Evolutionary conservation across 2,329 filamentous ascomycete genomes (phyloP).

Genomic region (Fusarium haematococcum): DNA sequence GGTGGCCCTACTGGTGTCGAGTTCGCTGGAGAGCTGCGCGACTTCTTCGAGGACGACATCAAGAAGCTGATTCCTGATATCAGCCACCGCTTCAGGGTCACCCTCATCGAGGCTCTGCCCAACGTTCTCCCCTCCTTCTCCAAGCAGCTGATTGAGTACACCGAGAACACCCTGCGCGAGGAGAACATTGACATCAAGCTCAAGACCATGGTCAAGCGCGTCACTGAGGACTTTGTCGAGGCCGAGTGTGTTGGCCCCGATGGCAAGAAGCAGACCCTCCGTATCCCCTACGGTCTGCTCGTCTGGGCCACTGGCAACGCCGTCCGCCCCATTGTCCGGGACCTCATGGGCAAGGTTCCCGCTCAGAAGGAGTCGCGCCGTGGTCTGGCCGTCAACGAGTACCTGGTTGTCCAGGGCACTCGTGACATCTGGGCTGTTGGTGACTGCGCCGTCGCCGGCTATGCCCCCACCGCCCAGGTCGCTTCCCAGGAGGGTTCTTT

Average conservation of each 20-base stretch:
- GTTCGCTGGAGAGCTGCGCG: constrained; percentile 97
- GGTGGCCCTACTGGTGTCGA: constrained; percentile 97
- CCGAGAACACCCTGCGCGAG: constrained; percentile 98
- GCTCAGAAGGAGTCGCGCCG: constrained; percentile 96
- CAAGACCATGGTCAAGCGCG: constrained; percentile 99
- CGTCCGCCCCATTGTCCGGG: constrained; percentile 86
- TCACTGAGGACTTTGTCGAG: constrained; percentile 92
- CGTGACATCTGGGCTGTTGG: constrained; percentile 98
- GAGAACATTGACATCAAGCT: constrained; percentile 97
- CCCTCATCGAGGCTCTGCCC: constrained; percentile 94
- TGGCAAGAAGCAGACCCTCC: constrained; percentile 83
- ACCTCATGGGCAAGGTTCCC: constrained; percentile 91
- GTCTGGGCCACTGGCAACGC: constrained; percentile 99
- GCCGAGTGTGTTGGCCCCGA: constrained; percentile 85
- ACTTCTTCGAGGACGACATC: constrained; percentile 98
- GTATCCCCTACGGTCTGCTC: constrained; percentile 92
- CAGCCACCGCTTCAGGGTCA: constrained; percentile 94
- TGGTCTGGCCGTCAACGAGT: constrained; percentile 97
- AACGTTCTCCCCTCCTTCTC: constrained; percentile 98
- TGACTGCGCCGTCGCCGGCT: constrained; percentile 97
- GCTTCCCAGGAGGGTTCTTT: constrained; percentile 96
- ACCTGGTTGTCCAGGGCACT: constrained; percentile 95
- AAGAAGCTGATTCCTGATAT: constrained; percentile 99
- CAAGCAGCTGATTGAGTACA: constrained; percentile 99
- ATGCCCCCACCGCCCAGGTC: constrained; percentile 97